Conservation (phyloP, 345 rosid species). For the Mallotus nudiflorus region DNA sequence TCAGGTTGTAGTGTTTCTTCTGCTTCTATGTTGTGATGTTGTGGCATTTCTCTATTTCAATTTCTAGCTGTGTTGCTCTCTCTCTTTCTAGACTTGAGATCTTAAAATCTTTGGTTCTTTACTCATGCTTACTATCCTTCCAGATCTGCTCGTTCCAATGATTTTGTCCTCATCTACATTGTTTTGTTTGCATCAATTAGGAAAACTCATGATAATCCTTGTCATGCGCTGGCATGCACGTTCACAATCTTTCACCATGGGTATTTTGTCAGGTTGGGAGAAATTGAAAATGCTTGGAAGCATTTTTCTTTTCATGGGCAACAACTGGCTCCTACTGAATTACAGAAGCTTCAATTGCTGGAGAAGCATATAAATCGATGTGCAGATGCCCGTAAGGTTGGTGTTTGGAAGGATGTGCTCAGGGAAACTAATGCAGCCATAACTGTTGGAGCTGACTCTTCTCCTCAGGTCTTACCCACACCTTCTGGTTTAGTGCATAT, state of each 20-base stretch:
- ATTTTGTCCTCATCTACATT: not conserved
- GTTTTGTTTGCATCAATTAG: not conserved
- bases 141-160: not conserved
- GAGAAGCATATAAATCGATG: conserved; percentile 76
- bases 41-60: no score
- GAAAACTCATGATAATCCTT: no score
- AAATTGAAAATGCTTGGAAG: conserved; percentile 62
- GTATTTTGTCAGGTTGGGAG: conserved; percentile 71
- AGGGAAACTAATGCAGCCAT: conserved; percentile 67
- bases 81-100: not conserved
- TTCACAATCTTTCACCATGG: conserved; percentile 3
- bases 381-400: conserved; percentile 60
- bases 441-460: conserved; percentile 78
- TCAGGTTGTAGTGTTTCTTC: no score
- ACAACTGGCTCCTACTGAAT: conserved; percentile 54
- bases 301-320: conserved; percentile 50
- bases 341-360: conserved; percentile 58
- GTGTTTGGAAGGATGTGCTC: conserved; percentile 70
- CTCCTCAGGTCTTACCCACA: conserved; percentile 61
- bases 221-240: no score
- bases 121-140: conserved; percentile 8
- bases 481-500: not conserved
- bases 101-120: not conserved
- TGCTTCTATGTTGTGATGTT: no score
- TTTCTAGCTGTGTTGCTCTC: no score